Base-by-base conservation (phyloP, 805 yeast genomes). In the Zygoascus ofunaensis region DNA sequence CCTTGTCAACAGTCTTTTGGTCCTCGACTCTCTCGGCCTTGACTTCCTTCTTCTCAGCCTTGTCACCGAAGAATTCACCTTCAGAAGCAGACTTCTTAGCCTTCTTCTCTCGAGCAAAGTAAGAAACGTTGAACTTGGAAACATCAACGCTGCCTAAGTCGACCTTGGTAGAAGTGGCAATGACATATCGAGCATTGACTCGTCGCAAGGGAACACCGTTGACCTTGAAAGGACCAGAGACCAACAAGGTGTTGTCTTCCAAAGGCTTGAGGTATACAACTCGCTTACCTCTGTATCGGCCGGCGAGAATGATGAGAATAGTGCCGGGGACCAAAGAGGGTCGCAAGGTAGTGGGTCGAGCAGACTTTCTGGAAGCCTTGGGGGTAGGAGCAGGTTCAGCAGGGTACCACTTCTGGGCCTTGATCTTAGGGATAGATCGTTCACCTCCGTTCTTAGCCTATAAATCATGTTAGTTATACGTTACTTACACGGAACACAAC, bases 271-370 rank as follows among this genome's bases (percentile, higher is more conserved):
- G 82, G 83, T 83, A 84, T 57, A 90, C 97, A 63, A 92, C 98
- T 77, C 97, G 89, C 86, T 90, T 92, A 72, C 98, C 98, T 76
- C 98, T 86, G 94, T 87, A 90, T 75, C 96, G 87, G 70, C 98
- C 98, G 65, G 97, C 97, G 69, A 90, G 80, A 71, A 90, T 76
- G 72, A 90, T 90, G 70, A 92, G 78, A 60, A 90, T 97, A 66
- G 97, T 84, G 71, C 98, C 98, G 73, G 97, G 97, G 60, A 84
- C 94, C 66, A 90, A 77, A 55, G 96, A 83, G 65, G 94, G 78
- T 74, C 97, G 87, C 72, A 92, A 79, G 74, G 84, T 84, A 74
- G 87, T 92, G 66, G 97, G 94, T 70, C 87, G 86, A 64, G 77
- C 76, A 63, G 89, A 68, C 82, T 87, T 86, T 82, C 95, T 86